Evolutionary conservation across 1,284 basidiomycete genomes (phyloP).

Genomic region (Acaromyces ingoldii): DNA sequence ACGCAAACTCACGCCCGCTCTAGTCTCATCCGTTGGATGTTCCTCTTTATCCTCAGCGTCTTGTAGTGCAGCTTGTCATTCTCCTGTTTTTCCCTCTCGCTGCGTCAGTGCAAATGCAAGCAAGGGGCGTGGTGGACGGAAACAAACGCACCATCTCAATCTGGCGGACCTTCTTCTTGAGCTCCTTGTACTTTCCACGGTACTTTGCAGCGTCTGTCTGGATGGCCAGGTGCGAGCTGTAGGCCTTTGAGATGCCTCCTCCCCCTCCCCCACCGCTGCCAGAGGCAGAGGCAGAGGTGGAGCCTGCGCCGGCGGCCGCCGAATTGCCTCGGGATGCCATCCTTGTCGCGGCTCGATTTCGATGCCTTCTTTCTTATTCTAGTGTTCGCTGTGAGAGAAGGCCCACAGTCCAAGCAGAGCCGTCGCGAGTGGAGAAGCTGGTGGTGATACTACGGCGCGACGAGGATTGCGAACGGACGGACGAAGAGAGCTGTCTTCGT

Average conservation of each 20-base stretch:
- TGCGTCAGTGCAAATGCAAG: slow-evolving; percentile 26
- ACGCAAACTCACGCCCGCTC: slow-evolving; percentile 71
- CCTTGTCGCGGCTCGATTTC: too few relatives aligned
- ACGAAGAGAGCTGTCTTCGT: too few relatives aligned
- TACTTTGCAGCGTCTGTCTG: slow-evolving; percentile 74
- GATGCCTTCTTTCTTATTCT: too few relatives aligned
- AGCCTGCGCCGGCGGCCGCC: too few relatives aligned
- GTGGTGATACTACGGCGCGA: too few relatives aligned
- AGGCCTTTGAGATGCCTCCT: slow-evolving; percentile 31
- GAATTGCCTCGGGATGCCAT: too few relatives aligned
- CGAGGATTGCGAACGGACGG: too few relatives aligned
- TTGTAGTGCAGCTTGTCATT: slow-evolving; percentile 81
- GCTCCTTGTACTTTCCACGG: slow-evolving; percentile 78
- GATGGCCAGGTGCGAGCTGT: slow-evolving; percentile 44
- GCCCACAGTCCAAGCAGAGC: too few relatives aligned
- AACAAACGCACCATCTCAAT: slow-evolving; percentile 60
- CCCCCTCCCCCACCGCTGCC: neutral
- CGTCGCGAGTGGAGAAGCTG: too few relatives aligned
- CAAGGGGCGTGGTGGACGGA: neutral
- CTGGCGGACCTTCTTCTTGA: slow-evolving; percentile 81
- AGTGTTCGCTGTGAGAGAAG: too few relatives aligned
- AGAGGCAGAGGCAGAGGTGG: too few relatives aligned
- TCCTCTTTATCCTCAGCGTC: slow-evolving; percentile 72
- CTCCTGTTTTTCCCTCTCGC: slow-evolving; percentile 63
- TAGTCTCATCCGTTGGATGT: slow-evolving; percentile 79